phyloP scores from a whole-genome alignment of 164 flowering plant genomes.

The Sedum album region DNA sequence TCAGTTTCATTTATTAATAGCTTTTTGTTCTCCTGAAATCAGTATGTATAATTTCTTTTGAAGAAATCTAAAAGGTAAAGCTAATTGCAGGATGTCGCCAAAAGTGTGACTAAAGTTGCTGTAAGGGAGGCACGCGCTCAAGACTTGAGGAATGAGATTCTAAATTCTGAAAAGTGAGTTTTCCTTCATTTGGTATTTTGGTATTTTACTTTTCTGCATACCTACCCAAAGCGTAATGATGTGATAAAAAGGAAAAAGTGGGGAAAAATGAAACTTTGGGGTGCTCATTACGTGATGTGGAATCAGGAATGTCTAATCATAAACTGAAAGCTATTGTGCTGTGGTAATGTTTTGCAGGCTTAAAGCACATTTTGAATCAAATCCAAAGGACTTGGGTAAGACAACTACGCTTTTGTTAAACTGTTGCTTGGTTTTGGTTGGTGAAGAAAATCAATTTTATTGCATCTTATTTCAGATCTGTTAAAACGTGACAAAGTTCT shows the following conservation, averaged over 20 bases:
- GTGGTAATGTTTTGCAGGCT: constrained; percentile 41
- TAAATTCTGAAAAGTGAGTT: constrained; percentile 95
- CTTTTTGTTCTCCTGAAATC: background rate
- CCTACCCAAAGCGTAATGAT: background rate
- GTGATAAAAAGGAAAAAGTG: background rate
- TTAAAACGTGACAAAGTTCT: constrained; percentile 85
- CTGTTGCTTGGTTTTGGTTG: background rate
- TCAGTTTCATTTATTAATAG: background rate
- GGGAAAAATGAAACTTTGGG: background rate
- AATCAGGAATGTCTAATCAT: background rate
- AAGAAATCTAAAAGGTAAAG: background rate
- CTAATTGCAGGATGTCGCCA: constrained; percentile 60
- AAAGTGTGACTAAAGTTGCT: constrained; percentile 80
- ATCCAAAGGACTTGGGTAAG: constrained; percentile 87
- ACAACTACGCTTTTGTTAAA: background rate
- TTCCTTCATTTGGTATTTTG: background rate
- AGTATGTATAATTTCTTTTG: background rate
- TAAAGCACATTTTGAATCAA: constrained; percentile 82
- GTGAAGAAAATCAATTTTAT: background rate
- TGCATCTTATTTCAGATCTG: constrained; percentile 44
- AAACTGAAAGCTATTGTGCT: constrained; percentile 10
- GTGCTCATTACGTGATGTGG: background rate
- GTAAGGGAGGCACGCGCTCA: constrained; percentile 86
- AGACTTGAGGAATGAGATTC: constrained; percentile 91
- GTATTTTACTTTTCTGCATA: background rate